Evolutionary conservation across 164 flowering plant species (phyloP), one percentile per base, ranked within the genome.

Genomic region (Stephania japonica): DNA sequence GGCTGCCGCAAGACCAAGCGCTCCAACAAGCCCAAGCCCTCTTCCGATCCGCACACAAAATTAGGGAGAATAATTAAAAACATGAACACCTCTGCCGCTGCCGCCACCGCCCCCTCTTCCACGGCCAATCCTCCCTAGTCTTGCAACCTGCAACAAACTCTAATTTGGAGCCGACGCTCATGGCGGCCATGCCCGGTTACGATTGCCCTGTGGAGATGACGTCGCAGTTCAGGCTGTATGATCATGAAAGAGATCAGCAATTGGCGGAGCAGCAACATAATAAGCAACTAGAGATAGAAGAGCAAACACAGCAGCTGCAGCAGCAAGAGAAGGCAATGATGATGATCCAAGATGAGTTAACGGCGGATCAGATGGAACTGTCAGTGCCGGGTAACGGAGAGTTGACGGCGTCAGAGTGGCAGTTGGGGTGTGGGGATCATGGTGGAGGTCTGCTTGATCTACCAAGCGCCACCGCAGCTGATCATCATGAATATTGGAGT

Each of bases 401-500:
- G 73, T 61, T 80, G 72, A 79, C 85, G 71, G 70, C 79, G 74
- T 80, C 86, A 72, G 91, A 88, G 75, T 88, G 91, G 94, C 87
- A 82, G 38, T 72, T 69, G 61, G 87, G 84, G 50, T 18, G 43
- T 47, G 75, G 61, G 13, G 6, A 42, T 42, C 5, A 42, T 42
- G 53, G 49, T 27, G 87, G 85, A 75, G 79, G 75, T 1, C 44
- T 91, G 78, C 88, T 85, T 83, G 92, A 87, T 81, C 80, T 88
- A 9, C 75, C 89, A 1, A 81, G 78, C 64, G 67, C 84, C 75
- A 82, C 83, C 68, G 97, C n/a, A n/a, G n/a, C n/a, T n/a, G n/a
- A n/a, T n/a, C n/a, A 91, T 86, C 92, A 89, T 19, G 77, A 78
- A 3, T 88, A 83, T 81, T 91, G 97, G 97, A 81, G 76, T 73